Evolutionary conservation across 371 early-diverging fungal genomes (phyloP).

Genomic region (Saksenaea oblongispora): DNA sequence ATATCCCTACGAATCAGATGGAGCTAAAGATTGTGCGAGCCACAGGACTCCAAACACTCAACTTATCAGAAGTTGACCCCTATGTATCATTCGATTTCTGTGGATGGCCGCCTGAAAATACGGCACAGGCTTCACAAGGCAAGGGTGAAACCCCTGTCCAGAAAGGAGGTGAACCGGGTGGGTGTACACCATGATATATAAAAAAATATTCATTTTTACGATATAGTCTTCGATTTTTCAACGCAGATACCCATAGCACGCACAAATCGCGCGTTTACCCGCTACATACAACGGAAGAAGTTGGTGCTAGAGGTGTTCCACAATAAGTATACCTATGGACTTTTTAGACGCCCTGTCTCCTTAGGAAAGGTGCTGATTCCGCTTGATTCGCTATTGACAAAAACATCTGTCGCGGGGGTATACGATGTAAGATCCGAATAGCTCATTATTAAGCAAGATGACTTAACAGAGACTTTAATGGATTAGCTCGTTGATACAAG

Average conservation of each 20-base stretch:
- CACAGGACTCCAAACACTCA: conserved; percentile 55
- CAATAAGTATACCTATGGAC: conserved; percentile 56
- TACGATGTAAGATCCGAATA: conserved; percentile 57
- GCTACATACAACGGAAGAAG: conserved; percentile 71
- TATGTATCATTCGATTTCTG: conserved; percentile 71
- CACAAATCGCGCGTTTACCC: conserved; percentile 56
- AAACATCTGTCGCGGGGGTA: conserved; percentile 67
- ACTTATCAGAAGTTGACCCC: conserved; percentile 62
- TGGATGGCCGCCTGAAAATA: conserved; percentile 73
- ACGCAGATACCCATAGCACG: conserved; percentile 65
- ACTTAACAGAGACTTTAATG: conserved; percentile 1
- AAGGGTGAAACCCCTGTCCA: conserved; percentile 70
- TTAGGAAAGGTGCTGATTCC: conserved; percentile 67
- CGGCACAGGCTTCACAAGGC: conserved; percentile 51
- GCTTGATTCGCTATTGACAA: conserved; percentile 59
- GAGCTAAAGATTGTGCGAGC: conserved; percentile 63
- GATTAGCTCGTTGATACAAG: conserved; percentile 62
- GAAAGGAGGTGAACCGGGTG: conserved; percentile 53
- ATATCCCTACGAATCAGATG: conserved; percentile 68
- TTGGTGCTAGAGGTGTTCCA: conserved; percentile 73
- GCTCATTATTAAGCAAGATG: background rate
- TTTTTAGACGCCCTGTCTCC: conserved; percentile 57
- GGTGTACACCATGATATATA: background rate
- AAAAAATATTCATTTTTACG: background rate
- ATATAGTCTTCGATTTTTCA: conserved; percentile 58